Base-by-base conservation (phyloP, 1,139 yeast species). In the Hemisphaericaspora xylofermentans region DNA sequence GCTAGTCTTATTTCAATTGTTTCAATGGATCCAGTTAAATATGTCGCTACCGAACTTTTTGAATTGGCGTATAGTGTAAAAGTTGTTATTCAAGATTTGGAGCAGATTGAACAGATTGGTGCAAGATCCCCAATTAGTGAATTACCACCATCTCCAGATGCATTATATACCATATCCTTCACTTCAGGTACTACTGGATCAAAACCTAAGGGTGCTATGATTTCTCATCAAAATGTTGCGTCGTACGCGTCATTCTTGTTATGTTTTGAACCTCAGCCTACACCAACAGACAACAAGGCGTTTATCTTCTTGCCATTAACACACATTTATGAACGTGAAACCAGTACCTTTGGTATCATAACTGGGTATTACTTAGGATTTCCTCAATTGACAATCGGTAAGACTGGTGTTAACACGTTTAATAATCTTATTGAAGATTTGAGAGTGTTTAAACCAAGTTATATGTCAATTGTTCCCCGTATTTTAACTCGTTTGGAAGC, bases 171-270 rank as follows among this genome's bases (percentile, higher is more conserved):
- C 35, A 77, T 84, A 47, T 80, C 84, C 17, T 84, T 83, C 61
- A 84, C 93, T 10, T 80, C 87, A 9, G 88, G 89, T 8, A 81
- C 89, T 18, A 82, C 88, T 5, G 87, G 87, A 7, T 43, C 65
- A 9, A 58, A 65, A 41, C 88, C 88, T 16, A 83, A 83, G 58
- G 88, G 88, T 33, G 88, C 80, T 6, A 73, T 76, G 39, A 58
- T 82, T 46, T 64, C 78, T 2, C 88, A 83, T 39, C 61, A 61
- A 22, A 67, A 66, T 44, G 71, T 78, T 2, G 64, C 76, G 3
- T 69, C 84, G 6, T 79, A 77, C 4, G 52, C 73, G 17, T 60
- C 61, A 2, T 58, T 57, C 44, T 45, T 61, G 6, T 41, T 43
- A 10, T 38, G 49, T 12, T 45, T 38, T 26, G 49, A 46, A 31